A percentile compares a stretch with the other conserved stretches of the same genome.
Evolutionary conservation across 192 early-diverging fungal species (phyloP).

Genomic region (Coemansia sp.): DNA sequence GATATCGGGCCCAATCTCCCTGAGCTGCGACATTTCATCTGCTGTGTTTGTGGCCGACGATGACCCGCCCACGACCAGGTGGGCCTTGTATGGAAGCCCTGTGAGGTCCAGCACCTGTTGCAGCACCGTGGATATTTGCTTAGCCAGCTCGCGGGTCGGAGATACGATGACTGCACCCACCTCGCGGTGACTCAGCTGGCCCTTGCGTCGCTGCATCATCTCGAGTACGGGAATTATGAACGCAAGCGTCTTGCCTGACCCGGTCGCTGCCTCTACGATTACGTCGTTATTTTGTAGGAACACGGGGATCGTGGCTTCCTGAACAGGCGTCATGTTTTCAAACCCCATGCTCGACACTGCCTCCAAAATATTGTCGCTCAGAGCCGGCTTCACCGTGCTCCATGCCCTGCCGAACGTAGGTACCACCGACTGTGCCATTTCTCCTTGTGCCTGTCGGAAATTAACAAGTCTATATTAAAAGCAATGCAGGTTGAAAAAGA

Average conservation of each 20-base stretch:
- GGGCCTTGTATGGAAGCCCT: slow-evolving; percentile 17
- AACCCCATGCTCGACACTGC: slow-evolving; percentile 68
- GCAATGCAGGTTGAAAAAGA: not conserved
- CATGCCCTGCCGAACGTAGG: slow-evolving; percentile 61
- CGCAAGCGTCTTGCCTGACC: slow-evolving; percentile 93
- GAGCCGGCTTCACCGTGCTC: slow-evolving; percentile 57
- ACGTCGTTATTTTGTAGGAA: slow-evolving; percentile 94
- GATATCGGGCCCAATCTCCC: slow-evolving; percentile 68
- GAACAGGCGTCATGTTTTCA: slow-evolving; percentile 89
- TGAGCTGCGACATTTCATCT: slow-evolving; percentile 46
- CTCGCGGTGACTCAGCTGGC: slow-evolving; percentile 62
- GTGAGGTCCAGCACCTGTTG: slow-evolving; percentile 51
- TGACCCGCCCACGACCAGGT: slow-evolving; percentile 46
- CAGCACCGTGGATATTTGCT: slow-evolving; percentile 78
- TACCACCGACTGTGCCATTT: slow-evolving; percentile 38
- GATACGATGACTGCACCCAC: slow-evolving; percentile 86
- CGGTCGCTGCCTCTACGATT: slow-evolving; percentile 93
- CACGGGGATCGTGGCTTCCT: slow-evolving; percentile 85
- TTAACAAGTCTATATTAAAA: too few species aligned
- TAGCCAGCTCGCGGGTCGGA: slow-evolving; percentile 86
- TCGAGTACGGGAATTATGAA: slow-evolving; percentile 92
- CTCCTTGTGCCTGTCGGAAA: too few species aligned
- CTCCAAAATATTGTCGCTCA: slow-evolving; percentile 55
- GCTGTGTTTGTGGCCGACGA: slow-evolving; percentile 40
- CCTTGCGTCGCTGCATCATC: slow-evolving; percentile 65